Evolutionary conservation across 139 green algal species (phyloP).

Genomic region (Closterium sp.): DNA sequence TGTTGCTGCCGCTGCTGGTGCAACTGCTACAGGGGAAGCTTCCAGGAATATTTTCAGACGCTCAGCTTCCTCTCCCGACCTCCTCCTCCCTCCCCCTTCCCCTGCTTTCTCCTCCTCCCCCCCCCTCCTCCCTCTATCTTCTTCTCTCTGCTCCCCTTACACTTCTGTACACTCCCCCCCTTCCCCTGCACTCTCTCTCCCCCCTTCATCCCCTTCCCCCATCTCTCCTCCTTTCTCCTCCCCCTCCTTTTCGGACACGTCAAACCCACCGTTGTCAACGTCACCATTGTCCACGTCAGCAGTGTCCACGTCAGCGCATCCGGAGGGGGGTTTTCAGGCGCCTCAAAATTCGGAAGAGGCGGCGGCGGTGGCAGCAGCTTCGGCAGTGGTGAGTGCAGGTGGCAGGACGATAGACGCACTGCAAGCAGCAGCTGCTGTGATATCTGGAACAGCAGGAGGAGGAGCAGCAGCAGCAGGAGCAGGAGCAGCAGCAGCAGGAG

Average conservation of each 20-base stretch:
- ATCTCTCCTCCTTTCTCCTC: not conserved
- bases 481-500: too few species aligned
- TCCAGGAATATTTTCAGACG: not conserved
- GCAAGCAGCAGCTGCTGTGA: not conserved
- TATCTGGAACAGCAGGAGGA: not conserved
- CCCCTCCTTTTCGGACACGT: not conserved
- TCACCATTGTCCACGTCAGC: not conserved
- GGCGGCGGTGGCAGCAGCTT: not conserved
- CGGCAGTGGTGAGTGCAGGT: not conserved
- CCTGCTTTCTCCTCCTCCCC: not conserved
- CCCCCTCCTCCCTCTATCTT: not conserved
- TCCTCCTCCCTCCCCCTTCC: not conserved
- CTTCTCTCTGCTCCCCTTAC: not conserved
- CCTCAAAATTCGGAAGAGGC: not conserved
- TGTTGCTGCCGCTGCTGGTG: not conserved
- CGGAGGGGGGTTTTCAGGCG: not conserved
- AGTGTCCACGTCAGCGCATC: not conserved
- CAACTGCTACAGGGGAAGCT: not conserved
- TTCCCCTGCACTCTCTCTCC: not conserved
- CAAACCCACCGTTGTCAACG: not conserved
- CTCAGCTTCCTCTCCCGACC: not conserved
- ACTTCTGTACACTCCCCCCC: not conserved
- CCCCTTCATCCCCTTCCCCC: not conserved
- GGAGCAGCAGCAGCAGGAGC: too few species aligned
- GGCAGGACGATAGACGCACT: not conserved